These are phyloP conservation scores for Scheffersomyces ergatensis DNA, from an alignment of 805 yeast species.

Conservation along the genomic window DNA sequence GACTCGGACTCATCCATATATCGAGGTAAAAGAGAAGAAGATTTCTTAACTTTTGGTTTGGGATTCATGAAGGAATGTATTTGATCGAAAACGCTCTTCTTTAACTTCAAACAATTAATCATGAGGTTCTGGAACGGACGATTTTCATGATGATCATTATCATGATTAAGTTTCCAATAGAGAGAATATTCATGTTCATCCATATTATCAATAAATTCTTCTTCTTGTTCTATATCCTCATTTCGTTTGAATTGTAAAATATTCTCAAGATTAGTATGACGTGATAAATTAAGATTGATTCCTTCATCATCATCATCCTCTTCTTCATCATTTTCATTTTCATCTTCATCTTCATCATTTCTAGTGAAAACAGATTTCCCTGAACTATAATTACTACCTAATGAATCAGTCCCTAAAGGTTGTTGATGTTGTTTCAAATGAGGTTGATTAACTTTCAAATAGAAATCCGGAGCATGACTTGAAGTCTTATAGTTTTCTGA, in stretches of 20 bases:
- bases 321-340: neutral
- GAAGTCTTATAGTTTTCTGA: neutral
- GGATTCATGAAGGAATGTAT: too few species aligned
- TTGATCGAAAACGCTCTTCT: conserved; percentile 15
- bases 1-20: neutral
- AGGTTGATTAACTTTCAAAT: neutral
- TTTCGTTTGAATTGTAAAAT: neutral
- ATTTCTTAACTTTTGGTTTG: too few species aligned
- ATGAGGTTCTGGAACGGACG: conserved; percentile 16
- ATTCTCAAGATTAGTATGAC: neutral
- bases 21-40: neutral
- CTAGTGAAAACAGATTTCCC: neutral
- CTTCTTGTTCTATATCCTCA: conserved; percentile 10
- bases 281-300: neutral
- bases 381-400: conserved; percentile 3
- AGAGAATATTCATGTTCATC: conserved; percentile 16
- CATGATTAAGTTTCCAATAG: conserved; percentile 16
- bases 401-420: conserved; percentile 3
- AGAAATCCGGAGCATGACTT: neutral
- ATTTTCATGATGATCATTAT: conserved; percentile 14
- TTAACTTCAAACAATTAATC: conserved; percentile 17
- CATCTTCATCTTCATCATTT: conserved; percentile 1
- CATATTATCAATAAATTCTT: neutral
- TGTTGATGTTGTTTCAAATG: neutral
- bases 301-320: conserved; percentile 1